Conservation (phyloP, 768 basidiomycete genomes). For the Paxillus involutus region DNA sequence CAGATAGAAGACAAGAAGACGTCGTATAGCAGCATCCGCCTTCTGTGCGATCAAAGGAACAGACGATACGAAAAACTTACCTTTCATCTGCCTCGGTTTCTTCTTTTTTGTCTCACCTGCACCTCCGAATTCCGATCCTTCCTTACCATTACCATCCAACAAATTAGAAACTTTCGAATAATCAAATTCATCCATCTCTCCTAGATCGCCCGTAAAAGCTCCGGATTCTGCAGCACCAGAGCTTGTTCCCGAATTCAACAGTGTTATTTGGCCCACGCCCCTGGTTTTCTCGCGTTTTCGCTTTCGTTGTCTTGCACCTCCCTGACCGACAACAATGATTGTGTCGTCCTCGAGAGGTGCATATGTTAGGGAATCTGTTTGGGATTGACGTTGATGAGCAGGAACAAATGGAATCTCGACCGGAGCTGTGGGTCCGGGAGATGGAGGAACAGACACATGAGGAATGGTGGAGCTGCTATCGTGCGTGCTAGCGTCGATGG, state of each 20-base stretch:
- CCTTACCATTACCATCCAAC: slow-evolving; percentile 53
- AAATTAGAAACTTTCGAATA: slow-evolving; percentile 70
- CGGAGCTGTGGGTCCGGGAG: slow-evolving; percentile 40
- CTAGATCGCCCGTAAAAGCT: slow-evolving; percentile 7
- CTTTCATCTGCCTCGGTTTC: slow-evolving; percentile 50
- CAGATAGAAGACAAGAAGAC: background rate
- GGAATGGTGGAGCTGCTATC: background rate
- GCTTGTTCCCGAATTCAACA: slow-evolving; percentile 2
- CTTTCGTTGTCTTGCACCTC: slow-evolving; percentile 64
- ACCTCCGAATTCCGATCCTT: background rate
- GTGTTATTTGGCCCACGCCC: background rate
- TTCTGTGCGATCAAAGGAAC: background rate
- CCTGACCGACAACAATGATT: slow-evolving; percentile 72
- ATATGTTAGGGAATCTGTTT: slow-evolving; percentile 7
- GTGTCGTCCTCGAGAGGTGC: slow-evolving; percentile 50
- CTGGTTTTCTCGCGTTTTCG: slow-evolving; percentile 32
- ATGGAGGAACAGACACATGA: slow-evolving; percentile 16
- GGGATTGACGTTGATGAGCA: slow-evolving; percentile 48
- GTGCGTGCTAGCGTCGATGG: slow-evolving; percentile 1
- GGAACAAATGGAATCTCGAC: slow-evolving; percentile 82
- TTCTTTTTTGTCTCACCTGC: slow-evolving; percentile 42
- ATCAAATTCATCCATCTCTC: slow-evolving; percentile 55
- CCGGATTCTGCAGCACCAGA: slow-evolving; percentile 3
- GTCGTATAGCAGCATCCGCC: background rate
- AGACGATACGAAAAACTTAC: slow-evolving; percentile 17